Evolutionary conservation across 106 monocot species (phyloP).

Genomic region (Dendrobium chrysotoxum): DNA sequence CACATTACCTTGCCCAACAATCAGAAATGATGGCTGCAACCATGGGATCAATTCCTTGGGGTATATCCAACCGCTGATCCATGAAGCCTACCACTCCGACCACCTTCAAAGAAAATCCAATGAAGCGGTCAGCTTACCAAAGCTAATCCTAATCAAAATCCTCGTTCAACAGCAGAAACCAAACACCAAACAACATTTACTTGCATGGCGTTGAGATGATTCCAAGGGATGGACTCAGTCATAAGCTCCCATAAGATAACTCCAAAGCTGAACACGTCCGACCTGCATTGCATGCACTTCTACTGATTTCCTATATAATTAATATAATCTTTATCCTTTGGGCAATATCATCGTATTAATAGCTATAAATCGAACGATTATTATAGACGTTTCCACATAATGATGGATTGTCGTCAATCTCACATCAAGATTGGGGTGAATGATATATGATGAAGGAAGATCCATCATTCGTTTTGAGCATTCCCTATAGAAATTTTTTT

Average conservation of each 20-base stretch:
- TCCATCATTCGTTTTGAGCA: too few relatives aligned
- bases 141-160: not conserved
- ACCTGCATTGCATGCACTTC: conserved; percentile 10
- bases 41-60: conserved; percentile 8
- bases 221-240: conserved; percentile 31
- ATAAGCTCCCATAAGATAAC: conserved; percentile 34
- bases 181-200: conserved; percentile 6
- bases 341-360: not conserved
- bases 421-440: too few relatives aligned
- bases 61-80: conserved; percentile 25
- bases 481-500: too few relatives aligned
- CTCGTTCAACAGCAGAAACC: not conserved
- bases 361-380: not conserved
- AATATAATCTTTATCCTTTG: not conserved
- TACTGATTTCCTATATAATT: not conserved
- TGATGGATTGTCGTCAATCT: too few relatives aligned
- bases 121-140: not conserved
- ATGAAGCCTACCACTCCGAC: conserved; percentile 22
- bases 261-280: conserved; percentile 35
- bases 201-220: conserved; percentile 26
- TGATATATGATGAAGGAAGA: too few relatives aligned
- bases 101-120: conserved; percentile 2
- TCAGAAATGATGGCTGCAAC: conserved; percentile 16
- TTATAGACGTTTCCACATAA: too few relatives aligned
- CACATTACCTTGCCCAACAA: conserved; percentile 23